Evolutionary conservation across 768 basidiomycete species (phyloP), one percentile per base, ranked within the genome.

Genomic region (Pisolithus sp.): DNA sequence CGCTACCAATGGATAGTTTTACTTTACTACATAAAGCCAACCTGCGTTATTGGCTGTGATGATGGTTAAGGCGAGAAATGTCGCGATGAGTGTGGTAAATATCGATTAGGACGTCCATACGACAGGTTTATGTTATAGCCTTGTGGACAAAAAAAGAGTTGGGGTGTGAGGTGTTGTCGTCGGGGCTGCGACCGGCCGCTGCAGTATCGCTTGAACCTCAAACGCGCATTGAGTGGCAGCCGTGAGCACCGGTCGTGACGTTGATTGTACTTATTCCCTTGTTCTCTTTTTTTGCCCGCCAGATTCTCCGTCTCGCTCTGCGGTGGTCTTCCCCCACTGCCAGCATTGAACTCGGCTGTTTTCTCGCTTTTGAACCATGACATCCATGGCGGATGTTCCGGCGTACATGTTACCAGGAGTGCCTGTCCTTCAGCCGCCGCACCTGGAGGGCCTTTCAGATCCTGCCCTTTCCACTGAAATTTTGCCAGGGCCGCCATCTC

Each of bases 391-490:
- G 62, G 68, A 67, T 69, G 70, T 83, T 66, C 84, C 87, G 59
- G 79, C 78, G 59, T 89, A 81, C 70, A 72, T 89, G 76, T 72
- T 83, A 64, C 81, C 82, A 69, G 82, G 83, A 67, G 85, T 85
- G 55, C 75, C 82, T 52, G 80, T 85, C 57, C 72, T 80, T 62
- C 89, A 89, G 65, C 89, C 87, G 60, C 72, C 83, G 60, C 86
- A 90, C 70, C 80, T 89, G 51, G 89, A 89, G 67, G 84, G 87
- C 59, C 61, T 68, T 39, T 68, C 67, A 51, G 88, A 93, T 76
- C 72, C 85, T 51, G 76, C 79, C 57, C 78, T 91, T 61, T 89
- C 91, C 56, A 93, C 90, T 54, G 90, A 92, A 78, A 86, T 93
- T 73, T 79, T 93, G 61, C 90, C 90, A 63, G 89, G 89, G 23